Percentiles rank a stretch among this genome's conserved stretches.
phyloP scores from a whole-genome alignment of 208 protist species.

The Trypanosoma mega region DNA sequence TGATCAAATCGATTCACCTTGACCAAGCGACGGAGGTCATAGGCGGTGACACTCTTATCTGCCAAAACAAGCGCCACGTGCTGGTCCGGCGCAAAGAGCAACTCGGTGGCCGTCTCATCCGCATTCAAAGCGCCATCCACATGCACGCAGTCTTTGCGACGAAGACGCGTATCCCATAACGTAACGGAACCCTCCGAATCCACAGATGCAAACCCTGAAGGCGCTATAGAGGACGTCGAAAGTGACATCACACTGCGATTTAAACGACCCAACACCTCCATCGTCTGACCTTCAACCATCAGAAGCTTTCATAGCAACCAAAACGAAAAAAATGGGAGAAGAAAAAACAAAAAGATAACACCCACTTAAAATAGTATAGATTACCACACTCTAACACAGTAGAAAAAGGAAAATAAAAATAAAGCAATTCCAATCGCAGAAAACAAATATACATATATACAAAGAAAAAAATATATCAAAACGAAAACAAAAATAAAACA shows the following conservation, averaged over 20 bases:
- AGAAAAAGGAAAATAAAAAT: no score
- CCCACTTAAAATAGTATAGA: constrained; percentile 9
- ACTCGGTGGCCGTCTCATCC: constrained; percentile 38
- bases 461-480: constrained; percentile 9
- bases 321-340: not conserved
- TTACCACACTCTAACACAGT: no score
- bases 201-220: constrained; percentile 52
- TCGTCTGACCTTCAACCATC: no score
- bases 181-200: constrained; percentile 32
- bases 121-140: constrained; percentile 8
- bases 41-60: constrained; percentile 34
- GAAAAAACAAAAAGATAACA: not conserved
- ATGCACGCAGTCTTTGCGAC: constrained; percentile 38
- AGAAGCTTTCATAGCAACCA: no score
- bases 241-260: constrained; percentile 48
- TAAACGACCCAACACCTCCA: constrained; percentile 50
- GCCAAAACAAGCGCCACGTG: constrained; percentile 51
- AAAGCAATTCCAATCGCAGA: not conserved
- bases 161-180: constrained; percentile 60
- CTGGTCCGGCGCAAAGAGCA: constrained; percentile 39
- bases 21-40: constrained; percentile 42
- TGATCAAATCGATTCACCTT: constrained; percentile 34
- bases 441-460: not conserved
- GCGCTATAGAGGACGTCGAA: constrained; percentile 21
- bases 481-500: constrained; percentile 24